Percentiles rank a stretch among this genome's conserved stretches.
Evolutionary conservation across 1,284 basidiomycete species (phyloP).

Genomic region (Agroathelia rolfsii): DNA sequence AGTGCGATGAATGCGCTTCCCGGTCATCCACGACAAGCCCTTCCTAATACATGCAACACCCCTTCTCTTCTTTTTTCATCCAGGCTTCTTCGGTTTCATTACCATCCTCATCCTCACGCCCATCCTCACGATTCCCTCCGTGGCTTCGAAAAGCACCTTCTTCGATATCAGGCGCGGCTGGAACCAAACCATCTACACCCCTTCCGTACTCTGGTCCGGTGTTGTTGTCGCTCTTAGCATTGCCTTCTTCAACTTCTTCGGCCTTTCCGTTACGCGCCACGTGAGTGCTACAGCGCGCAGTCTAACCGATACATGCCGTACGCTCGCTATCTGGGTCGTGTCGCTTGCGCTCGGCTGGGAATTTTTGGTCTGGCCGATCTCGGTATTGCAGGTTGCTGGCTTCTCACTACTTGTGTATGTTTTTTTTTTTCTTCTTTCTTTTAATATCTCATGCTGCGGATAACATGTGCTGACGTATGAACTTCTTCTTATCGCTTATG

Average conservation of each 20-base stretch:
- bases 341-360: conserved; percentile 92
- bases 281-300: conserved; percentile 85
- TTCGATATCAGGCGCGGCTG: conserved; percentile 90
- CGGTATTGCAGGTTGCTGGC: conserved; percentile 79
- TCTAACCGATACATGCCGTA: conserved; percentile 93
- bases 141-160: conserved; percentile 57
- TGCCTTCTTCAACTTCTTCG: conserved; percentile 94
- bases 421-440: conserved; percentile 37
- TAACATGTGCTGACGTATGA: too few relatives aligned
- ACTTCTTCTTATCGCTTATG: too few relatives aligned
- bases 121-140: conserved; percentile 51
- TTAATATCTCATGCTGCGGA: too few relatives aligned
- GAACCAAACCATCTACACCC: conserved; percentile 78
- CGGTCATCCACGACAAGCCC: too few relatives aligned
- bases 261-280: conserved; percentile 84
- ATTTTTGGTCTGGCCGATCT: conserved; percentile 71
- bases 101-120: conserved; percentile 72
- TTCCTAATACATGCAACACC: too few relatives aligned
- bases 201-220: conserved; percentile 69
- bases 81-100: conserved; percentile 80
- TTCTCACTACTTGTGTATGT: conserved; percentile 87
- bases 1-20: too few relatives aligned
- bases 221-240: conserved; percentile 79
- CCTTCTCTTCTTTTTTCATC: too few relatives aligned
- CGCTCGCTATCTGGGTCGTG: conserved; percentile 86